Evolutionary conservation across 108 stramenopile species (phyloP), one percentile per base, ranked within the genome.

Genomic region (Fistulifera pelliculosa): DNA sequence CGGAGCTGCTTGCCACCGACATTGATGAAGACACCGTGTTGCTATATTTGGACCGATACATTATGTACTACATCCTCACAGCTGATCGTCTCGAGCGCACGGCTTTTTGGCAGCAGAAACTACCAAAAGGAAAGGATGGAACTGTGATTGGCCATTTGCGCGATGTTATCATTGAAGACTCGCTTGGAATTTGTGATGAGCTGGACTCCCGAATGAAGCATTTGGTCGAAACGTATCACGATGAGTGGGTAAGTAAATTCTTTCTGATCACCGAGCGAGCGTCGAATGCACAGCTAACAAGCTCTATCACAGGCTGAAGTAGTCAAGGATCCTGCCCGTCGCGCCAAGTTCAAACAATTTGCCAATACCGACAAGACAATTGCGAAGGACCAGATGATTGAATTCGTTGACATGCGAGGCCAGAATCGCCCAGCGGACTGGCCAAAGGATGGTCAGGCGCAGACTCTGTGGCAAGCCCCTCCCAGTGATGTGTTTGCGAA

Each of bases 41-140:
- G 55, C 85, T 77, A 76, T 95, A 95, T 72, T 49, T 93, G 31
- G 94, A 95, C 63, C 77, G 94, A 38, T 95, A 93, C 66, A 57
- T 95, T 23, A 93, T 93, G 91, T 95, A 90, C 58, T 95, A 95
- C 83, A 85, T 95, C 35, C 76, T 90, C 41, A 95, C 94, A 17
- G 94, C 94, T 10, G 91, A 95, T 59, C 59, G 72, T 19, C 59
- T 95, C 51, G 88, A 95, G 60, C 82, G 94, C 25, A 95, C 91
- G 15, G 87, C 94, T 24, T 69, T 77, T 41, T 95, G 94, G 94
- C 83, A 93, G 52, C 61, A 73, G 43, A 88, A 79, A 60, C 75
- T 95, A 27, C 87, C 87, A 1, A 62, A 61, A 38, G 87, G 87
- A 27, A 83, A 83, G 72, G 76, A 83, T 56, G 87, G 87, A 19